Base-by-base conservation (phyloP, 139 green algal genomes). In the Micractinium sp. region DNA sequence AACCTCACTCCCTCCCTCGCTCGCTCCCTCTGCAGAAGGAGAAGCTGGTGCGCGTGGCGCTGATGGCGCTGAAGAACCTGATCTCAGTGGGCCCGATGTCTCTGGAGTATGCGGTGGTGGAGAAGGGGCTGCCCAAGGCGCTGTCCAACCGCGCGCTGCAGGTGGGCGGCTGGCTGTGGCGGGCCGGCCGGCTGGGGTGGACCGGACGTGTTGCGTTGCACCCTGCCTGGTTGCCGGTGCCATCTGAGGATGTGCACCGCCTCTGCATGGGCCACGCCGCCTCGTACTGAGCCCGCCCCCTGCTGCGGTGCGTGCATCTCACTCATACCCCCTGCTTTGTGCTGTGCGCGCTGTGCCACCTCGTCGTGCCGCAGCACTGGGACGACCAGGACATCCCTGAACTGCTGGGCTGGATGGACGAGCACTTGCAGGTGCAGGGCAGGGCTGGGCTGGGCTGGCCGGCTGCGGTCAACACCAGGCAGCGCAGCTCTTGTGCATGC, bases 31-130 rank as follows among this genome's bases (percentile, higher is more conserved):
- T 41, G 83, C 83, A 85, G 27, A 99, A 99, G 92, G 98, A 99
- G 89, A 99, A 99, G 94, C 96, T 99, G 78, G 92, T 99, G 91
- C 94, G 98, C 13, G 95, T 99, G 73, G 93, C 95, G 19, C 89
- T 98, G 77, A 89, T 97, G 56, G 91, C 95, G 27, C 89, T 99
- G 83, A 93, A 93, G 56, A 99, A 98, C 92, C 89, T 99, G 85
- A 89, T 99, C 81, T 76, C 82, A 36, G 82, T 81, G 78, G 82
- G 80, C 27, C 79, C 85, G 31, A 75, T 74, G 13, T 85, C 74
- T 1, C 85, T 93, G 61, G 92, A 95, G 35, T 89, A 96, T 78
- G 95, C 94, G 0, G 95, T 97, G 92, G 96, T 98, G 88, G 96
- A 98, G 41, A 92, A 94, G 47, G 96, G 96, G 16, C 93, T 99